These are phyloP conservation scores for California macrophylla DNA, from an alignment of 441 rosid genomes.

Conservation along the genomic window DNA sequence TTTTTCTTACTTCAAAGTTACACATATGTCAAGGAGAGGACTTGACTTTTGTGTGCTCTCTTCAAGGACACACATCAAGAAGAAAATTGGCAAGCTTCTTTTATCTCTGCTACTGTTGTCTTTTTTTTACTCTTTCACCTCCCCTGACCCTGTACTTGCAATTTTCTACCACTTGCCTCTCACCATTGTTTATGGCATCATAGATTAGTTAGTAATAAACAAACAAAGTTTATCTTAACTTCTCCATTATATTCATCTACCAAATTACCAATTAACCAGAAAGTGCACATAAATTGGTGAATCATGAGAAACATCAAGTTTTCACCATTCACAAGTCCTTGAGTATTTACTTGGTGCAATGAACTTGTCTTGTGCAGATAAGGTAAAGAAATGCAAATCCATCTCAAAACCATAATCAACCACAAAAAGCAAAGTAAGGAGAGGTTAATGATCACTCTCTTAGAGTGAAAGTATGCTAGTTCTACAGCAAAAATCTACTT, in stretches of 20 bases:
- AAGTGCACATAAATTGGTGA: neutral
- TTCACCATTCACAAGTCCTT: neutral
- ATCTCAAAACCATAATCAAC: neutral
- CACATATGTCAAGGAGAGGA: constrained; percentile 19
- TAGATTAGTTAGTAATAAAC: neutral
- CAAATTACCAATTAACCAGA: neutral
- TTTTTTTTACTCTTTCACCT: constrained; percentile 8
- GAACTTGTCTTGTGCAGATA: neutral
- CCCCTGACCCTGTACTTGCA: constrained; percentile 17
- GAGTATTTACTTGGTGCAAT: neutral
- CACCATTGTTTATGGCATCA: neutral
- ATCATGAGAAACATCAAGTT: neutral
- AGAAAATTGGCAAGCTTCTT: constrained; percentile 15
- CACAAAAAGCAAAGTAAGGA: neutral
- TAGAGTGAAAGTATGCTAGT: neutral
- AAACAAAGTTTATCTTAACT: neutral
- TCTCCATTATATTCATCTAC: neutral
- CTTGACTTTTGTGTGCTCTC: constrained; percentile 17
- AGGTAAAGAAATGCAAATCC: neutral
- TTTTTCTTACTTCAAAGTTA: constrained; percentile 11
- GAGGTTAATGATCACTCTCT: neutral
- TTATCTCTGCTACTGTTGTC: constrained; percentile 19
- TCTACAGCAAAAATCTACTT: neutral
- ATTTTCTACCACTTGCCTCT: neutral
- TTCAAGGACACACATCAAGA: constrained; percentile 21